Conservation (phyloP, 2,329 filamentous ascomycete species). For the Ophiostoma himal-ulmi region DNA sequence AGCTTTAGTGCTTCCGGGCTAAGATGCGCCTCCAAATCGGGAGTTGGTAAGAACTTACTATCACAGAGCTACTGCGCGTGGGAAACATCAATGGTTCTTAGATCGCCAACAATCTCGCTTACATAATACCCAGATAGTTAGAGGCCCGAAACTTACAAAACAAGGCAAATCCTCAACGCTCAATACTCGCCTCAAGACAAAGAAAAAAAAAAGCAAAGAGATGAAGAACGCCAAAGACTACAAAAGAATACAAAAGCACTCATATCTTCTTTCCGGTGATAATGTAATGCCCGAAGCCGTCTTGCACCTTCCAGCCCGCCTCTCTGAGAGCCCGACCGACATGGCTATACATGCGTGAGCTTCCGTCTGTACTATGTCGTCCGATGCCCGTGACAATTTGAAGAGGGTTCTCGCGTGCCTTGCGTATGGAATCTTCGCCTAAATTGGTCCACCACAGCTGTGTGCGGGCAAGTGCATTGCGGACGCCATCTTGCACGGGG, state of each 20-base stretch:
- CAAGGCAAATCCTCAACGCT: not conserved
- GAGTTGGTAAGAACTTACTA: not conserved
- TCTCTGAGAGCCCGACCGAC: conserved; percentile 69
- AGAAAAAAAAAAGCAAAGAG: not conserved
- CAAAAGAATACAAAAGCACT: not conserved
- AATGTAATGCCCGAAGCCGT: conserved; percentile 62
- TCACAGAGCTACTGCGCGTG: not conserved
- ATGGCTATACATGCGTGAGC: conserved; percentile 68
- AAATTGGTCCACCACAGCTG: conserved; percentile 69
- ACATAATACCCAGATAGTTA: not conserved
- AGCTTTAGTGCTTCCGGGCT: not conserved
- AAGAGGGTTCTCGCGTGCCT: conserved; percentile 50
- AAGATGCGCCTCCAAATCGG: not conserved
- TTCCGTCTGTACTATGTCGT: conserved; percentile 69
- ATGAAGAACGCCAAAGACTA: not conserved
- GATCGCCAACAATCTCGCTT: not conserved
- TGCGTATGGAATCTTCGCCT: conserved; percentile 55
- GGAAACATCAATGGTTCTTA: not conserved
- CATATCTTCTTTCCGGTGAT: conserved; percentile 52
- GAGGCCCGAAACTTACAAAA: too few species aligned
- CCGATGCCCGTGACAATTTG: conserved; percentile 77
- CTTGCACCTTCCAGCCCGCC: conserved; percentile 78
- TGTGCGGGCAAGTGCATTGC: conserved; percentile 65
- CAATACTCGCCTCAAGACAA: not conserved
- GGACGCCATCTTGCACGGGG: conserved; percentile 70